Conservation (phyloP, 2,329 filamentous ascomycete species). For the Phyllosticta capitalensis region DNA sequence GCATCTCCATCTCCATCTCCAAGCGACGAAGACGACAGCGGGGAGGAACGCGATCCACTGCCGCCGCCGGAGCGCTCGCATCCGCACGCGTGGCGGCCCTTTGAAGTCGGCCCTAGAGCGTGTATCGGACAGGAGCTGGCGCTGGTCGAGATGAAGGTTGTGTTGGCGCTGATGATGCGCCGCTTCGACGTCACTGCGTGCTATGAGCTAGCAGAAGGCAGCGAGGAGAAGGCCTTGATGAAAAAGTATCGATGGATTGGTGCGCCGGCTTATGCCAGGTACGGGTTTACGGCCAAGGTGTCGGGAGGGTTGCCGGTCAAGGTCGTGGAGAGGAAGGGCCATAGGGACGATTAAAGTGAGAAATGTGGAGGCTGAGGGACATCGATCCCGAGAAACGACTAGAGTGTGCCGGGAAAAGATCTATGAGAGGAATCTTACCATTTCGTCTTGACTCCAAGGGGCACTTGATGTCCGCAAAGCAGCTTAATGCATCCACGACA, state of each 20-base stretch:
- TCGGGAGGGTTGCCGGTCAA: neutral
- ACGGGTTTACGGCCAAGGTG: neutral
- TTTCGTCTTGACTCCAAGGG: too few relatives aligned
- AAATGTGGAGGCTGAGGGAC: too few relatives aligned
- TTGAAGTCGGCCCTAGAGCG: constrained; percentile 29
- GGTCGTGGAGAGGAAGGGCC: too few relatives aligned
- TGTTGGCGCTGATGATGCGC: constrained; percentile 16
- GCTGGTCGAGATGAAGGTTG: constrained; percentile 25
- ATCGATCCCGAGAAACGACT: too few relatives aligned
- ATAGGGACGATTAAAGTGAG: too few relatives aligned
- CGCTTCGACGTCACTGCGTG: constrained; percentile 17
- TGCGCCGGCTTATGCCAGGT: neutral
- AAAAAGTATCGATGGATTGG: neutral
- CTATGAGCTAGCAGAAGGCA: constrained; percentile 10
- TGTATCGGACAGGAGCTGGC: constrained; percentile 33
- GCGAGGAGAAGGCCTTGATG: neutral
- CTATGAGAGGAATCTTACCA: too few relatives aligned
- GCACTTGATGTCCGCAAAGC: too few relatives aligned
- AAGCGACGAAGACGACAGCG: neutral
- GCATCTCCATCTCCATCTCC: too few relatives aligned
- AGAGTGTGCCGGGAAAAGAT: too few relatives aligned
- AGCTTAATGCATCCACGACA: too few relatives aligned
- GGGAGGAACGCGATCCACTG: too few relatives aligned
- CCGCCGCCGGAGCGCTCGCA: neutral
- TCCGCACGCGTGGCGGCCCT: constrained; percentile 24